Base-by-base conservation (phyloP, 2,329 filamentous ascomycete genomes). In the Alternaria ventricosa region DNA sequence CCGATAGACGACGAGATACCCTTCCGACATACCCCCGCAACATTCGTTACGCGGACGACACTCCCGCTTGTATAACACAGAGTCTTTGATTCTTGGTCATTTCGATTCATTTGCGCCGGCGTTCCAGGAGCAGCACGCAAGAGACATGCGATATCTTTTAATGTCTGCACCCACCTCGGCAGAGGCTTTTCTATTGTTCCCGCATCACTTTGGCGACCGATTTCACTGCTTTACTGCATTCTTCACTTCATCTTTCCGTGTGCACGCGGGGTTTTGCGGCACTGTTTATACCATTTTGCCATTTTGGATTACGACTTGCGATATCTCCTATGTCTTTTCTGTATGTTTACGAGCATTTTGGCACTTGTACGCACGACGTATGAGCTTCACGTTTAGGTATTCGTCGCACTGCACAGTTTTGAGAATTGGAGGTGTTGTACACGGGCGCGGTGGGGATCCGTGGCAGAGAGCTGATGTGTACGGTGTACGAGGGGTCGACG, bases 231-330 rank as follows among this genome's bases (percentile, higher is more conserved):
- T 65, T 30, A 50, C 56, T 69, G 64, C 68, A 67, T 75, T 41
- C 70, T 59, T 67, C 59, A 60, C 50, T 74, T 67, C 57, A 53
- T 54, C 63, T 71, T 72, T 62, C 65, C 56, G 30, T 27, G 57
- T 58, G 62, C 45, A 57, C 61, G 64, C 64, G 58, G 65, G 53
- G 61, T 61, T 64, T 59, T 67, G 67, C 71, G 65, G 66, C 75
- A 72, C 70, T 57, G 61, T 69, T 73, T 77, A 78, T 78, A 78
- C 73, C 75, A 75, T 67, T 73, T 63, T 71, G 68, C 71, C 73
- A 65, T 65, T 65, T 54, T 54, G 61, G 69, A 55, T 72, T 22
- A 74, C 67, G 70, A 71, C 64, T 59, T 56, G 64, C 64, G 67
- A 67, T 54, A 67, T 65, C 49, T 74, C 74, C 54, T 77, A 71